Evolutionary conservation across 2,329 filamentous ascomycete species (phyloP), one percentile per base, ranked within the genome.

Genomic region (Nemania sp.): DNA sequence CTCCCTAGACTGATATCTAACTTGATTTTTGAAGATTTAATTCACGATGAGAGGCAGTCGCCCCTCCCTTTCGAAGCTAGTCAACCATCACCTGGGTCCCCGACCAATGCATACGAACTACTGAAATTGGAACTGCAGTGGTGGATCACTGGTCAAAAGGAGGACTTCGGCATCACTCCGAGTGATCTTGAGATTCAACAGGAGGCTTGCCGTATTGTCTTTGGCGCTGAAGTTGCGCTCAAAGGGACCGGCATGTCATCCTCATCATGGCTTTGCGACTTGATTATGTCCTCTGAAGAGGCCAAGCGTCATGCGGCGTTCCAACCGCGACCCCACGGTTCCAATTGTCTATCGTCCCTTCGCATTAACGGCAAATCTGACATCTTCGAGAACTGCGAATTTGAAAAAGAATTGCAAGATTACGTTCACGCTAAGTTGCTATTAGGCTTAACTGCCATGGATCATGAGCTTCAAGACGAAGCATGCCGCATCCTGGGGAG

Each of bases 161-260:
- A 80, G 17, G 69, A 75, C 30, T 71, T 71, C 14, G 73, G 73
- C 30, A 63, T 60, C 19, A 36, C 67, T 1, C 77, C 77, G 2
- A 77, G 73, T 5, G 82, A 86, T 53, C 73, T 76, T 11, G 78
- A 83, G 44, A 68, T 86, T 49, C 77, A 80, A 54, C 65, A 77
- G n/a, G 81, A 85, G 66, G 81, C 81, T n/a, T 82, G 80, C 43
- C 76, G 78, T 53, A 78, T 86, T 57, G 75, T 86, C 59, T 80
- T 79, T 56, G 80, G 77, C 5, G 74, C 79, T 17, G 81, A 85
- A 61, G 69, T 76, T 44, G 64, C 75, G 37, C 78, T 75, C 3
- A 67, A 71, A 14, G 72, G 72, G 19, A 70, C 71, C 3, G 70
- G 73, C 20, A 66, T 68, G 23, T 74, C 75, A 1, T 60, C 66